Conservation (phyloP, 371 early-diverging fungal genomes). For the Zychaea mexicana region DNA sequence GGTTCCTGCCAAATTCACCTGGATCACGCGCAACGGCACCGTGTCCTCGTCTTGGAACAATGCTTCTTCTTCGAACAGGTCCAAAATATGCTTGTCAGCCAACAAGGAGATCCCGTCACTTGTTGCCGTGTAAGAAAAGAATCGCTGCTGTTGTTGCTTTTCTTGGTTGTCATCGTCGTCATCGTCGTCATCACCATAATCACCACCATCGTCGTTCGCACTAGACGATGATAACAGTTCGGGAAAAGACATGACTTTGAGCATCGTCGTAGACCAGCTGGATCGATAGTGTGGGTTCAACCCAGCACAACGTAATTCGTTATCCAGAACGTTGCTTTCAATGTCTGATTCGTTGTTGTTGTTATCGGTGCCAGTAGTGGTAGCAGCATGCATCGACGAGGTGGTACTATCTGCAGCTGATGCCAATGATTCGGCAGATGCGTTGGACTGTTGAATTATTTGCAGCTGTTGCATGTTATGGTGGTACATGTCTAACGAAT, state of each 20-base stretch:
- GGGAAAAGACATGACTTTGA: constrained; percentile 69
- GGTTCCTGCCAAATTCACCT: constrained; percentile 70
- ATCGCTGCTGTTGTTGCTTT: constrained; percentile 24
- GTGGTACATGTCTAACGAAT: constrained; percentile 29
- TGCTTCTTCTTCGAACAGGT: constrained; percentile 61
- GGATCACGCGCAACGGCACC: constrained; percentile 65
- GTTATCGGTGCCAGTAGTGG: constrained; percentile 1
- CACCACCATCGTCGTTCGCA: too few relatives aligned
- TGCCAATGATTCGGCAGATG: constrained; percentile 12
- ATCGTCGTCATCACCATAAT: too few relatives aligned
- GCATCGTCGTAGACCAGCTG: constrained; percentile 61
- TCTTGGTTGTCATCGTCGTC: neutral
- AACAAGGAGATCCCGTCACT: constrained; percentile 75
- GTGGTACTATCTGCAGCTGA: constrained; percentile 9
- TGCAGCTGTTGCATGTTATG: neutral
- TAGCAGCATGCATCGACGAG: constrained; percentile 4
- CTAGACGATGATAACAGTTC: constrained; percentile 25
- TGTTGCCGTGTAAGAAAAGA: constrained; percentile 76
- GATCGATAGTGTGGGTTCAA: constrained; percentile 54
- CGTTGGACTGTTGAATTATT: constrained; percentile 8
- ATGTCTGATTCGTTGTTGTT: too few relatives aligned
- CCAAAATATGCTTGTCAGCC: constrained; percentile 62
- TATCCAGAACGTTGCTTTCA: constrained; percentile 42
- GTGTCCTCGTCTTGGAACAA: constrained; percentile 61
- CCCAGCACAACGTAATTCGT: constrained; percentile 65